phyloP scores from a whole-genome alignment of 495 filamentous ascomycete species.

The Clohesyomyces aquaticus region DNA sequence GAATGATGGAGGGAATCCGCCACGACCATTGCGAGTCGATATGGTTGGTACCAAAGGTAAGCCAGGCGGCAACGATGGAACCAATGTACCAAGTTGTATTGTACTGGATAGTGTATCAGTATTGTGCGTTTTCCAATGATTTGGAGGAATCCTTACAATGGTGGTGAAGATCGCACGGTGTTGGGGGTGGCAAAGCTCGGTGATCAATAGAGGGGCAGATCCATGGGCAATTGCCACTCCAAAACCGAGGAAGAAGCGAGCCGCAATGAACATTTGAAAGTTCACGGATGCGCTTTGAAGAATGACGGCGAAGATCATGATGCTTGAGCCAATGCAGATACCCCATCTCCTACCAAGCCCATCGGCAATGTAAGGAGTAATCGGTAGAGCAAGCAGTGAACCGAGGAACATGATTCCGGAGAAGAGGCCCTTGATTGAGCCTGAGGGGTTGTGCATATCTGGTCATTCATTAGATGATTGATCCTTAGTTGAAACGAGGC shows the following conservation, averaged over 20 bases:
- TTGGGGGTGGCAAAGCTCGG: conserved; percentile 68
- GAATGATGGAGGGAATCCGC: conserved; percentile 58
- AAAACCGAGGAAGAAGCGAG: conserved; percentile 56
- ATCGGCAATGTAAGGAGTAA: conserved; percentile 67
- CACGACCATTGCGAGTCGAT: conserved; percentile 56
- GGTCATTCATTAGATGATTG: conserved; percentile 1
- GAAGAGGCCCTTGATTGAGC: conserved; percentile 63
- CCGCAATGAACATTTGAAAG: conserved; percentile 48
- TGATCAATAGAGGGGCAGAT: conserved; percentile 65
- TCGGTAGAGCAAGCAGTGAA: conserved; percentile 64
- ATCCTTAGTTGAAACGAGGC: background rate
- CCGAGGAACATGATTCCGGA: conserved; percentile 71
- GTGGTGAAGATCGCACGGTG: conserved; percentile 68
- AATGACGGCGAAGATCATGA: conserved; percentile 66
- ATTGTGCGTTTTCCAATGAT: background rate
- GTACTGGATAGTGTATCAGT: conserved; percentile 47
- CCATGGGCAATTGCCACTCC: conserved; percentile 63
- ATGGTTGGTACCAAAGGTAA: conserved; percentile 56
- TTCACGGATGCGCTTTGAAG: conserved; percentile 58
- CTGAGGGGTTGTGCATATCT: conserved; percentile 54
- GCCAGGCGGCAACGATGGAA: conserved; percentile 55
- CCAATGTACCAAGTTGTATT: conserved; percentile 68
- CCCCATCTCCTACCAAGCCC: conserved; percentile 63
- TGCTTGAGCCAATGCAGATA: conserved; percentile 63
- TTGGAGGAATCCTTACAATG: no score